Percentiles rank a stretch among this genome's conserved stretches.
Evolutionary conservation across 2,329 filamentous ascomycete species (phyloP).

Genomic region (Aureobasidium mangrovei): DNA sequence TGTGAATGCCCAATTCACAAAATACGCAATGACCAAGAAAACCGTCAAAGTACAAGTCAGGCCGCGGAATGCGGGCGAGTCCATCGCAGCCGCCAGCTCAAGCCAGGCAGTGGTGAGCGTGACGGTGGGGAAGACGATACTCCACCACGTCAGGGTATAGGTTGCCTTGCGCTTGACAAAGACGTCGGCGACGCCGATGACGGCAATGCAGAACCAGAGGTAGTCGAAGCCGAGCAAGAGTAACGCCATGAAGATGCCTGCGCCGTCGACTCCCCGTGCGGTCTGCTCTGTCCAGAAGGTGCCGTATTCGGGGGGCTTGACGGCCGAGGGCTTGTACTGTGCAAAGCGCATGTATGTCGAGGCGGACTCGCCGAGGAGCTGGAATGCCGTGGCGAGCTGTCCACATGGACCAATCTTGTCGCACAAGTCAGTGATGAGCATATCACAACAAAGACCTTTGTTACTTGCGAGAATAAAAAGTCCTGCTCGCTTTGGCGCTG

Average conservation of each 20-base stretch:
- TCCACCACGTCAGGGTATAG: constrained; percentile 15
- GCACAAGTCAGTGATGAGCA: neutral
- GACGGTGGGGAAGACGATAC: constrained; percentile 15
- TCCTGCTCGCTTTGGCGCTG: constrained; percentile 8
- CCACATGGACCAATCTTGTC: constrained; percentile 14
- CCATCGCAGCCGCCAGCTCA: constrained; percentile 13
- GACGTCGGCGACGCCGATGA: constrained; percentile 13
- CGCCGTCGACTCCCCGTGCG: constrained; percentile 10
- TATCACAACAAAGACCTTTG: no score
- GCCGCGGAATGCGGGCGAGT: constrained; percentile 16
- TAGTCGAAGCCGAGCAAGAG: constrained; percentile 14
- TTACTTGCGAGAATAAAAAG: constrained; percentile 6
- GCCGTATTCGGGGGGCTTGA: constrained; percentile 7
- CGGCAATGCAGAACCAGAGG: constrained; percentile 15
- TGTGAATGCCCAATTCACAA: constrained; percentile 15
- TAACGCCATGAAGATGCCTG: constrained; percentile 13
- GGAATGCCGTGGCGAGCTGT: constrained; percentile 15
- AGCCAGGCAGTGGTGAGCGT: constrained; percentile 15
- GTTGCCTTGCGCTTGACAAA: constrained; percentile 8
- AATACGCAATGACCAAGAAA: constrained; percentile 9
- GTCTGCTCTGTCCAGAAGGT: constrained; percentile 14
- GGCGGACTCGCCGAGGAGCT: constrained; percentile 13
- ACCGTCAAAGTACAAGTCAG: constrained; percentile 12
- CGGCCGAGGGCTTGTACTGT: constrained; percentile 13
- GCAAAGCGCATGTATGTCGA: constrained; percentile 8